These are phyloP conservation scores for Boletus semigastroideus DNA, from an alignment of 1,284 basidiomycete species.

Conservation along the genomic window DNA sequence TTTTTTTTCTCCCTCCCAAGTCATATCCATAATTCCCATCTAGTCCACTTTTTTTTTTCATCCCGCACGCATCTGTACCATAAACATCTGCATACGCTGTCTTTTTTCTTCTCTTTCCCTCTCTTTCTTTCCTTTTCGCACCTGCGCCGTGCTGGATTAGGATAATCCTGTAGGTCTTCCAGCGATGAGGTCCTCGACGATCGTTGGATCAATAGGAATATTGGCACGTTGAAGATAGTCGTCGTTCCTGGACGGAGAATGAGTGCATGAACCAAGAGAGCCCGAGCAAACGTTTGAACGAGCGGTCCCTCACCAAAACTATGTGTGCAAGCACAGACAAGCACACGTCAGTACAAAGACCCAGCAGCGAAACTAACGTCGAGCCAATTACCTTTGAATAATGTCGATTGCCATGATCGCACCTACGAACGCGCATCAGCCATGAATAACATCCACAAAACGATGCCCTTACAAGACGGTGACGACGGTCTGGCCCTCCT, in stretches of 20 bases:
- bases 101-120: conserved; percentile 1
- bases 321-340: background rate
- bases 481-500: conserved; percentile 66
- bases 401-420: conserved; percentile 83
- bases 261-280: background rate
- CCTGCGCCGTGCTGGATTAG: conserved; percentile 4
- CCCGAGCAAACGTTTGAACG: background rate
- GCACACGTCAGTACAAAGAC: background rate
- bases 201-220: conserved; percentile 56
- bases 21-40: conserved; percentile 1
- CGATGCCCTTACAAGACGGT: conserved; percentile 70
- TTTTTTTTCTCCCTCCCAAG: too few relatives aligned
- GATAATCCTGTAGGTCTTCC: background rate
- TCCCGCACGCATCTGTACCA: conserved; percentile 28
- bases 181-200: conserved; percentile 53
- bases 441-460: background rate
- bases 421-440: conserved; percentile 42
- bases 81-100: conserved; percentile 20
- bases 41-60: conserved; percentile 2
- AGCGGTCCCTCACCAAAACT: conserved; percentile 45
- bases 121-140: too few relatives aligned
- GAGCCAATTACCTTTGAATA: conserved; percentile 71
- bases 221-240: conserved; percentile 63
- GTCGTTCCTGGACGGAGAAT: conserved; percentile 56
- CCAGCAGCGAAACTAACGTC: background rate